Evolutionary conservation across 345 rosid species (phyloP), one percentile per base, ranked within the genome.

Genomic region (Populus alba): DNA sequence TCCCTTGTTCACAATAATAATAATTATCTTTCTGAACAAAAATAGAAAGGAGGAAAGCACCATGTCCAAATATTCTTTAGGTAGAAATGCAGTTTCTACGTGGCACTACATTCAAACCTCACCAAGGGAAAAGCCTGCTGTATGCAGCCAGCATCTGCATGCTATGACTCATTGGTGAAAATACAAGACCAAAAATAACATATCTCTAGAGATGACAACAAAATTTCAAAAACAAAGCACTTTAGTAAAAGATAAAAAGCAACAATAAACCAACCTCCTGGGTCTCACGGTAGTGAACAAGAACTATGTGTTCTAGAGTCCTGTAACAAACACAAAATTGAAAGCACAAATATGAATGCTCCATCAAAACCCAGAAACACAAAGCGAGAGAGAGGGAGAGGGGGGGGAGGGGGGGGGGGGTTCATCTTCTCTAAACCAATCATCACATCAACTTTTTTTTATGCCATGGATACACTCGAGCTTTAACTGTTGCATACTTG

Each of bases 221-320:
- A 66, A 33, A 8, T 25, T 73, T 31, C 27, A 10, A 39, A 33
- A 62, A 43, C 51, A 74, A 35, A 74, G 66, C 23, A 66, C 41
- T 72, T 63, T 23, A 75, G 27, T 29, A 57, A 82, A 17, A 79
- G 71, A 45, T 71, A 70, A 55, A 27, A 71, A 72, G 73, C 55
- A 47, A 80, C 16, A 27, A 59, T 2, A 71, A 72, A 86, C 93
- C 76, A 83, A 96, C 99, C 99, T 94, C 99, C 74, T 84, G 91
- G 71, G 97, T 96, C 79, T 94, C 97, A 65, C 99, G 99, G 78
- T 96, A 96, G 83, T 96, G 99, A 76, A 96, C 99, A 73, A 96
- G 99, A 83, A 96, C 99, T 35, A 91, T 89, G 83, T 96, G 91
- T 76, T 96, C 99, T 73, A 89, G 81, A 81, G 83, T 80, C 95